Evolutionary conservation across 306 rosid species (phyloP), one percentile per base, ranked within the genome.

Genomic region (Dalbergia oliveri): DNA sequence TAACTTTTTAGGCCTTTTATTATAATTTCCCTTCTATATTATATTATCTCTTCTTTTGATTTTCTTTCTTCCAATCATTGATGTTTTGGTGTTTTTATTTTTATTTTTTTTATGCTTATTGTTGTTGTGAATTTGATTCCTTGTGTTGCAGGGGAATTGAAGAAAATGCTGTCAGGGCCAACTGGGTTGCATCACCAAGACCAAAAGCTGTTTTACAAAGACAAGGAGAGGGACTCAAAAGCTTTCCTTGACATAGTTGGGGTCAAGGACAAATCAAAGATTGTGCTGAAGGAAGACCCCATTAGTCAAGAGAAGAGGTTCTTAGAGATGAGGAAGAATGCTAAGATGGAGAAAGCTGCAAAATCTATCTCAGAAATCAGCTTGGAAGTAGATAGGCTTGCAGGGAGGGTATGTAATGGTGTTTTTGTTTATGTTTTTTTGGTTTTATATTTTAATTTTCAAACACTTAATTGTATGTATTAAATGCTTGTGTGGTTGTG

Each of bases 171-270:
- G 81, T 84, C 83, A 44, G 98, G 99, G 74, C 89, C 89, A 44
- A 95, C 98, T 10, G 99, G 98, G 16, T 76, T 95, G 41, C 97
- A 93, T 85, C 98, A 95, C 72, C 78, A 89, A 84, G 99, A 95
- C 79, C 98, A 91, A 87, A 95, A 95, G 89, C 85, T 95, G 76
- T 80, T 93, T 57, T 93, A 87, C 84, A 95, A 93, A 62, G 94
- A 90, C 23, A 95, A 84, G 35, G 99, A 95, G 87, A 93, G 99
- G 75, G 98, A 95, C 83, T 95, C 99, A n/a, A 95, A 91, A 49
- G 87, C 88, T 1, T 95, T 91, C 66, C 92, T 95, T 64, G 99
- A 93, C 77, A 81, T 84, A 33, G 82, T 80, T 72, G 98, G 99
- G 21, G 97, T 95, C 5, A 95, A 91, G 83, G 90, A 95, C 83